Evolutionary conservation across 139 green algal genomes (phyloP), one percentile per base, ranked within the genome.

Genomic region (Spirogloea muscicola): DNA sequence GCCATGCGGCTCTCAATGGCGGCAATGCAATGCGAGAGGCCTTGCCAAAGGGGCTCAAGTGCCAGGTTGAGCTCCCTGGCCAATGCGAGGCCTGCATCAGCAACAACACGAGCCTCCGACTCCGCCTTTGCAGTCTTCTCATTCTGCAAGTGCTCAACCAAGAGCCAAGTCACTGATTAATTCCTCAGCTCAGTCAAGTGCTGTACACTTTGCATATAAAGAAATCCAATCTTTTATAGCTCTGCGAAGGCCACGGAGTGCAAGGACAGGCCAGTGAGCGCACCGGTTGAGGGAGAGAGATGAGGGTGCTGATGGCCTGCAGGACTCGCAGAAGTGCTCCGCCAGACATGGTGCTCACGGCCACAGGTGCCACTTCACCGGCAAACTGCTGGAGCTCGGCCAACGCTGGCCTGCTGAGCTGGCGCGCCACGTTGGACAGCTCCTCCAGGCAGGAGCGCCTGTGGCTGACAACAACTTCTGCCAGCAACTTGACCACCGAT

Each of bases 321-420:
- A 94, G 82, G 40, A 91, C 74, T 25, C 88, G 81, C 76, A 93
- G 81, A 36, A 91, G 68, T 36, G 83, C 74, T 0, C 58, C 69
- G n/a, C 89, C 86, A 49, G 46, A 58, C 42, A 21, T 71, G 1
- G 62, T 41, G 34, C 42, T 82, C 72, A 29, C 3, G 49, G 16
- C 82, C 81, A 33, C 52, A 42, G 52, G 31, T 63, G 21, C 6
- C 27, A 10, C 52, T 63, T 37, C 52, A 70, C 6, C 5, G 41
- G 31, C 69, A 13, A 79, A 31, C 29, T 51, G 33, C 3, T 75
- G 21, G 49, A 92, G 78, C 67, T 86, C 77, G 16, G 31, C 49
- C 36, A 40, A 57, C 44, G 82, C 68, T 21, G 40, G 43, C 7
- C 70, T 27, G 21, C n/a, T 59, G 7, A 81, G 36, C 21, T 58